Evolutionary conservation across 768 basidiomycete genomes (phyloP).

Genomic region (Suillus brevipes): DNA sequence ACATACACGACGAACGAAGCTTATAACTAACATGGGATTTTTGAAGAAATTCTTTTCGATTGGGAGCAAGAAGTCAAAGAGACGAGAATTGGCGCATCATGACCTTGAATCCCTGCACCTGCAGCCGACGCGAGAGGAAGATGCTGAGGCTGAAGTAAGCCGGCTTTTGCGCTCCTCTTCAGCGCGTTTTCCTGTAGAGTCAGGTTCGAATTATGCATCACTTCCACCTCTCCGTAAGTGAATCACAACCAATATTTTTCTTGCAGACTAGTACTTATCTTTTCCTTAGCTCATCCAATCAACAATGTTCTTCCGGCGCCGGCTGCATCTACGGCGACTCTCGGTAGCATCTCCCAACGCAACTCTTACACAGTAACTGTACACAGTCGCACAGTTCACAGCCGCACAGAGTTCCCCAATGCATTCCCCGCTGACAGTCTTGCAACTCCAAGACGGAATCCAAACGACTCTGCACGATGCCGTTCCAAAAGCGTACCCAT

Average conservation of each 20-base stretch:
- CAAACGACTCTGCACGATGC: conserved; percentile 28
- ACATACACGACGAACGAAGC: conserved; percentile 21
- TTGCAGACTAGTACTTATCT: neutral
- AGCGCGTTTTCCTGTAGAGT: conserved; percentile 57
- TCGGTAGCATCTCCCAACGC: conserved; percentile 52
- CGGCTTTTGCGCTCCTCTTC: conserved; percentile 72
- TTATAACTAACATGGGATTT: conserved; percentile 53
- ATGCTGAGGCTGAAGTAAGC: conserved; percentile 44
- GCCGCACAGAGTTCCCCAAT: conserved; percentile 64
- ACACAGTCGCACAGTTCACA: conserved; percentile 58
- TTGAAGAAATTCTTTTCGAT: conserved; percentile 71
- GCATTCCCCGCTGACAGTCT: conserved; percentile 46
- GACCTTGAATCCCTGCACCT: conserved; percentile 26
- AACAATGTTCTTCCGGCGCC: conserved; percentile 54
- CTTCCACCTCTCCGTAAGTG: conserved; percentile 73
- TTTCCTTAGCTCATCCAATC: conserved; percentile 60
- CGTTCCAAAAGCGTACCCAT: conserved; percentile 36
- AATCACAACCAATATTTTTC: conserved; percentile 11
- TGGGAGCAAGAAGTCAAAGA: conserved; percentile 62
- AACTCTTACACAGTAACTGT: conserved; percentile 77
- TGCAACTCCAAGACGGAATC: conserved; percentile 28
- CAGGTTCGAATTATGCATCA: conserved; percentile 55
- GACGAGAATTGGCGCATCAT: conserved; percentile 30
- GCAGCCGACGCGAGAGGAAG: conserved; percentile 37
- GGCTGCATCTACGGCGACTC: conserved; percentile 50